Evolutionary conservation across 225 moss, liverwort and hornwort species (phyloP), one percentile per base, ranked within the genome.

Genomic region (Sphagnum contortum): DNA sequence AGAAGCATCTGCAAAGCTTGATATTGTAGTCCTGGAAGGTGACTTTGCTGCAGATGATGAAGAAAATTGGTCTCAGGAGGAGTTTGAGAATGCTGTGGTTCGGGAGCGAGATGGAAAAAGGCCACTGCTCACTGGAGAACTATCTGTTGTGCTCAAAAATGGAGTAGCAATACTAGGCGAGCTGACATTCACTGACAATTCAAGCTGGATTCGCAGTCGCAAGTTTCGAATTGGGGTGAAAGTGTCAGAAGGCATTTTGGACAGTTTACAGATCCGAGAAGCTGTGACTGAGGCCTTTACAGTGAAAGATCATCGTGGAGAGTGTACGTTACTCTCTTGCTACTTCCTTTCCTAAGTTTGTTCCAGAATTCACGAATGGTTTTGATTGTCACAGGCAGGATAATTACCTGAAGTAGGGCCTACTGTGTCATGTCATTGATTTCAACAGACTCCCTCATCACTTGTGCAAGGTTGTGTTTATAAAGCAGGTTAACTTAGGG

Each of bases 291-390:
- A 80, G 73, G 80, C 80, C 8, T 80, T 80, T 59, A 80, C 80
- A n/a, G 80, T 80, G 61, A 80, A 80, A 68, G 80, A 80, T 66
- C 80, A 80, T 44, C 80, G 80, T 57, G 80, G 80, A 61, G 80
- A 80, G 76, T 62, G 80, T 80, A 71, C 53, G 80, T 70, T 63
- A 5, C 44, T 63, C 29, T 29, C 29, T 29, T 29, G 29, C 29
- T 29, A 29, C 29, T 0, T 29, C 29, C 29, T 29, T 58, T 1
- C 29, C 58, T 58, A 6, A 58, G 2, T 29, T 29, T 29, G 29
- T 29, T 29, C 29, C 29, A 29, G 29, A 29, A 1, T 29, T 29
- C 29, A 29, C 29, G 29, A 29, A 1, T 29, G 29, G 29, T 29
- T 29, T 29, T 29, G 29, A 29, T 29, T 29, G 29, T 29, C 29